phyloP scores from a whole-genome alignment of 495 filamentous ascomycete genomes.

The Aspergillus conjunctus region DNA sequence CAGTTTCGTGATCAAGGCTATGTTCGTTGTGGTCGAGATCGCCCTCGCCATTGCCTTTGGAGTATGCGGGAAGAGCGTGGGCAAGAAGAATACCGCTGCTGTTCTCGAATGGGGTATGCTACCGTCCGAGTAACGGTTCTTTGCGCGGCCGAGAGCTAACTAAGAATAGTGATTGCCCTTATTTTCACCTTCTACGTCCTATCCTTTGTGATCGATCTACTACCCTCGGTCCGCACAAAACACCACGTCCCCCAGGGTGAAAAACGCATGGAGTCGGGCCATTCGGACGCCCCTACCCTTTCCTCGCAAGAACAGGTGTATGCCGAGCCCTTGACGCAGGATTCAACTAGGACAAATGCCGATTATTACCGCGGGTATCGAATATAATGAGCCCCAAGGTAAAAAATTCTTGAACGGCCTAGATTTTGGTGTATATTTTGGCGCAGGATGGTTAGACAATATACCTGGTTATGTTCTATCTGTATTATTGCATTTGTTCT shows the following conservation, averaged over 20 bases:
- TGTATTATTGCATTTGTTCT: neutral
- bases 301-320: constrained; percentile 26
- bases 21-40: constrained; percentile 79
- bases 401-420: neutral
- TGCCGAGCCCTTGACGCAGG: constrained; percentile 44
- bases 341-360: constrained; percentile 39
- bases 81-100: constrained; percentile 57
- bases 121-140: neutral
- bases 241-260: constrained; percentile 49
- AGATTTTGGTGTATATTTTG: neutral
- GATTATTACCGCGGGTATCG: constrained; percentile 37
- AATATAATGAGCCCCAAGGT: constrained; percentile 17
- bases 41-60: constrained; percentile 69
- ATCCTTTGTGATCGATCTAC: constrained; percentile 84
- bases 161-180: constrained; percentile 69
- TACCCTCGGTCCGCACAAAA: constrained; percentile 74
- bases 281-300: constrained; percentile 15
- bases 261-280: constrained; percentile 34
- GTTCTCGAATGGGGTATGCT: constrained; percentile 69
- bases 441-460: constrained; percentile 6
- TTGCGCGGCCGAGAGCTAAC: constrained; percentile 6
- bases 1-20: constrained; percentile 81
- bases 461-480: neutral
- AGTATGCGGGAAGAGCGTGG: constrained; percentile 35
- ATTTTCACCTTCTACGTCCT: constrained; percentile 89